Percentiles rank a stretch among this genome's conserved stretches.
Evolutionary conservation across 305 asterid species (phyloP).

Genomic region (Fraxinus latifolia): DNA sequence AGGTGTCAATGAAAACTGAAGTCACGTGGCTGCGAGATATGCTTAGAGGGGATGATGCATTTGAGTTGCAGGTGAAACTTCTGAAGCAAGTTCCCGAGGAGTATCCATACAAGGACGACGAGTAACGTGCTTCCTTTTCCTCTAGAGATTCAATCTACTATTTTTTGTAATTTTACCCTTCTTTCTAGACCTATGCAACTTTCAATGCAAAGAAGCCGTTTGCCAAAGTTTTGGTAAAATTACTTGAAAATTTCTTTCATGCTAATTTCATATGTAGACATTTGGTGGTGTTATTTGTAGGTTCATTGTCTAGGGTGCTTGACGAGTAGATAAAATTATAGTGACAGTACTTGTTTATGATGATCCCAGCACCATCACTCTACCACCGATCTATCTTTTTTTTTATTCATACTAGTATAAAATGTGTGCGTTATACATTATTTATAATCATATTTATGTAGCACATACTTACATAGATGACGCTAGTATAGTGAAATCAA

Average conservation of each 20-base stretch:
- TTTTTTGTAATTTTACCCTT: not conserved
- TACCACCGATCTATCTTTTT: not conserved
- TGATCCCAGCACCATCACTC: not conserved
- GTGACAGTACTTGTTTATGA: not conserved
- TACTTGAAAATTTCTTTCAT: not conserved
- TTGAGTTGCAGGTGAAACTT: slow-evolving; percentile 89
- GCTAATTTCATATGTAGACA: not conserved
- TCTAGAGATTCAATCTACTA: not conserved
- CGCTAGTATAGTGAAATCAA: not conserved
- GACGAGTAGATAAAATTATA: not conserved
- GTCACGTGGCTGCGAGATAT: slow-evolving; percentile 96
- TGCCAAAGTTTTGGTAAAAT: not conserved
- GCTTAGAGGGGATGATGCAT: slow-evolving; percentile 94
- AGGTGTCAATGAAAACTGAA: slow-evolving; percentile 98
- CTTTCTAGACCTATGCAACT: not conserved
- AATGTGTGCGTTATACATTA: not conserved
- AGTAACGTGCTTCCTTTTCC: slow-evolving; percentile 37
- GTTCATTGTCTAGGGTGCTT: not conserved
- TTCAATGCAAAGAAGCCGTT: not conserved
- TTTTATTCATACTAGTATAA: too few species aligned
- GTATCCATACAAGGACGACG: slow-evolving; percentile 96
- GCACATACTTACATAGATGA: not conserved
- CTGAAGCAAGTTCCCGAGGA: slow-evolving; percentile 96
- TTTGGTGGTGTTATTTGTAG: slow-evolving; percentile 5
- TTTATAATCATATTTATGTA: not conserved